Percentiles rank a stretch among this genome's conserved stretches.
Evolutionary conservation across 2,329 filamentous ascomycete species (phyloP).

Genomic region (Aspergillus viridinutans): DNA sequence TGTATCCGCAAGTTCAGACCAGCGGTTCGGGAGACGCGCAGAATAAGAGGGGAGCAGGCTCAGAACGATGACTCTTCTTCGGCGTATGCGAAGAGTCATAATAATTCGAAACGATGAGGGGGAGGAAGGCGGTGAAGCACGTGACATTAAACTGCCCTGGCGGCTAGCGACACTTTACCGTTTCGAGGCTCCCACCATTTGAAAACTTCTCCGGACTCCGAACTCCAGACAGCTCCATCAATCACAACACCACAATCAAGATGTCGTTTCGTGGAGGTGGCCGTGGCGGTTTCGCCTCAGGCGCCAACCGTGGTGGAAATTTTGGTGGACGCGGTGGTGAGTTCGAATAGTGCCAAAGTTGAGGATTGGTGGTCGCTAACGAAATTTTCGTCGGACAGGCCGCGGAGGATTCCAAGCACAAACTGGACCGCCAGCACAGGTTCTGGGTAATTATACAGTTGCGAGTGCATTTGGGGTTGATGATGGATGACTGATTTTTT

Average conservation of each 20-base stretch:
- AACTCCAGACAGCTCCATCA: constrained; percentile 18
- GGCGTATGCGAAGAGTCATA: constrained; percentile 2
- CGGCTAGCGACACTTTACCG: constrained; percentile 37
- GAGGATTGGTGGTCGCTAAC: constrained; percentile 20
- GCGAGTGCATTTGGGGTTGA: background rate
- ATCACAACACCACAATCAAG: constrained; percentile 29
- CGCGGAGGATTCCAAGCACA: constrained; percentile 58
- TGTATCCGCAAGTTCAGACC: constrained; percentile 9
- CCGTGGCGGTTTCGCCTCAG: constrained; percentile 46
- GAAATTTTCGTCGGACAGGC: constrained; percentile 44
- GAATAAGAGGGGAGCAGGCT: constrained; percentile 7
- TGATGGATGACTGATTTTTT: constrained; percentile 26
- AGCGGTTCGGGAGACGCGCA: constrained; percentile 18
- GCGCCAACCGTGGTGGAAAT: constrained; percentile 50
- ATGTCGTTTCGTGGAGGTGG: constrained; percentile 65
- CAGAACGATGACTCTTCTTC: constrained; percentile 11
- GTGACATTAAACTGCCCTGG: constrained; percentile 33
- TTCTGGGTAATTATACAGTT: constrained; percentile 48
- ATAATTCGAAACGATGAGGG: constrained; percentile 18
- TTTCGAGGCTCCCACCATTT: constrained; percentile 43
- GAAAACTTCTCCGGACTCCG: constrained; percentile 37
- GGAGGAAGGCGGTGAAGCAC: constrained; percentile 33
- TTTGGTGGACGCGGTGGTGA: constrained; percentile 42
- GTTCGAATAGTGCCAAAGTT: constrained; percentile 21
- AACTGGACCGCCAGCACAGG: constrained; percentile 59